These are phyloP conservation scores for Penicillium verrucosum DNA, from an alignment of 2,329 filamentous ascomycete species.

Conservation along the genomic window DNA sequence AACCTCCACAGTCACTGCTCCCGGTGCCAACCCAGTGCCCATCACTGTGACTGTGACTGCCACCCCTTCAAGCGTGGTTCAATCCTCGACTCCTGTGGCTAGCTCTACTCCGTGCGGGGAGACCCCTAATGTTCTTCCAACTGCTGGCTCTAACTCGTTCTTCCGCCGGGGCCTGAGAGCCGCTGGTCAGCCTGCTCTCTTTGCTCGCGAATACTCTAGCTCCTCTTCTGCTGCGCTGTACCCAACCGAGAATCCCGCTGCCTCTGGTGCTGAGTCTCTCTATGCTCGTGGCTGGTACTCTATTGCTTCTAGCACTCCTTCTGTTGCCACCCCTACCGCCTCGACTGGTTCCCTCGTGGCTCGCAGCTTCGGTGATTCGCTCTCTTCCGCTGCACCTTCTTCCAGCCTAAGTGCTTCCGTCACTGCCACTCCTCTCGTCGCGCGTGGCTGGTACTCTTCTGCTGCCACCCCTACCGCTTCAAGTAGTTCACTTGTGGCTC, in stretches of 20 bases:
- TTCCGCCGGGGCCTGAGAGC: conserved; percentile 21
- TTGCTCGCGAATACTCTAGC: conserved; percentile 10
- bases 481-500: conserved; percentile 11
- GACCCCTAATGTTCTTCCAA: neutral
- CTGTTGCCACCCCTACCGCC: neutral
- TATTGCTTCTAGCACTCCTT: neutral
- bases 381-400: conserved; percentile 2
- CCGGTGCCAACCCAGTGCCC: conserved; percentile 2
- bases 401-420: neutral
- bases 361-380: conserved; percentile 9
- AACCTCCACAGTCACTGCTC: conserved; percentile 20
- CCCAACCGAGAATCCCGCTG: neutral
- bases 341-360: conserved; percentile 10
- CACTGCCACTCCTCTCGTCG: conserved; percentile 8
- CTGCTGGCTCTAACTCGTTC: conserved; percentile 9
- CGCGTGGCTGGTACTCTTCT: conserved; percentile 8
- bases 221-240: conserved; percentile 1
- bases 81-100: conserved; percentile 6
- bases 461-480: neutral
- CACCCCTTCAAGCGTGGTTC: conserved; percentile 12
- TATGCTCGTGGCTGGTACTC: conserved; percentile 11
- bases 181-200: conserved; percentile 15
- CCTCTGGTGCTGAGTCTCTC: neutral
- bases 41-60: conserved; percentile 21
- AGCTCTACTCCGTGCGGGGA: conserved; percentile 15